A percentile compares a stretch with the other conserved stretches of the same genome.
Evolutionary conservation across 768 basidiomycete genomes (phyloP).

Genomic region (Gloeopeniophorella convolvens): DNA sequence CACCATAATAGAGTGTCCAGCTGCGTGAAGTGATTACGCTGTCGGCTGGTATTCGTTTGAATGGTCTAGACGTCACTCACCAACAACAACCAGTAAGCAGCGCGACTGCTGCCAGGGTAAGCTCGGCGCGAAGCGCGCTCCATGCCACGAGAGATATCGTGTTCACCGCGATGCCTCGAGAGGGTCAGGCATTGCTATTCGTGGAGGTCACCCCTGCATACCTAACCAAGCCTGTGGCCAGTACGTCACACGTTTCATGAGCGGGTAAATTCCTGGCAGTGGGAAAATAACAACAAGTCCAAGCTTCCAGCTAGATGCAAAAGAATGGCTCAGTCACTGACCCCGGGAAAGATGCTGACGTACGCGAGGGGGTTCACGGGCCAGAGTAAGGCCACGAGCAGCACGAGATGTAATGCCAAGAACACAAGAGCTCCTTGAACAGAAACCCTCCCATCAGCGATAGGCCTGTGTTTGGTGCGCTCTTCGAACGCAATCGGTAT

Average conservation of each 20-base stretch:
- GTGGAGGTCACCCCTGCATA: too few species aligned
- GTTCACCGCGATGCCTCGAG: slow-evolving; percentile 20
- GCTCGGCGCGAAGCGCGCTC: neutral
- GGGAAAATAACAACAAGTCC: slow-evolving; percentile 23
- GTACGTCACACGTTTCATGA: slow-evolving; percentile 27
- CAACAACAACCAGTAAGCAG: neutral
- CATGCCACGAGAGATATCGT: slow-evolving; percentile 20
- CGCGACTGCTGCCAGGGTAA: neutral
- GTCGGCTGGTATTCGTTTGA: neutral
- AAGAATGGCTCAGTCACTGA: neutral
- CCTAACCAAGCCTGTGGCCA: slow-evolving; percentile 29
- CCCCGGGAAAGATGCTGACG: neutral
- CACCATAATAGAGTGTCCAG: slow-evolving; percentile 20
- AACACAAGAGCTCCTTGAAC: slow-evolving; percentile 18
- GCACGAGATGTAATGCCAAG: slow-evolving; percentile 11
- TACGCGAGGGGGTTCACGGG: slow-evolving; percentile 16
- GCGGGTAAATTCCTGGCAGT: slow-evolving; percentile 24
- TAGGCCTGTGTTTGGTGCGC: slow-evolving; percentile 22
- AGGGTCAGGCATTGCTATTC: slow-evolving; percentile 3
- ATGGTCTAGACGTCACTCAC: neutral
- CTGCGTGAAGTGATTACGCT: neutral
- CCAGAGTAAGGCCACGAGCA: slow-evolving; percentile 10
- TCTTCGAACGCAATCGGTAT: slow-evolving; percentile 2
- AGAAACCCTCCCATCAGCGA: slow-evolving; percentile 19
- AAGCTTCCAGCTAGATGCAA: slow-evolving; percentile 13